Evolutionary conservation across 495 filamentous ascomycete species (phyloP).

Genomic region (Neurospora sp.): DNA sequence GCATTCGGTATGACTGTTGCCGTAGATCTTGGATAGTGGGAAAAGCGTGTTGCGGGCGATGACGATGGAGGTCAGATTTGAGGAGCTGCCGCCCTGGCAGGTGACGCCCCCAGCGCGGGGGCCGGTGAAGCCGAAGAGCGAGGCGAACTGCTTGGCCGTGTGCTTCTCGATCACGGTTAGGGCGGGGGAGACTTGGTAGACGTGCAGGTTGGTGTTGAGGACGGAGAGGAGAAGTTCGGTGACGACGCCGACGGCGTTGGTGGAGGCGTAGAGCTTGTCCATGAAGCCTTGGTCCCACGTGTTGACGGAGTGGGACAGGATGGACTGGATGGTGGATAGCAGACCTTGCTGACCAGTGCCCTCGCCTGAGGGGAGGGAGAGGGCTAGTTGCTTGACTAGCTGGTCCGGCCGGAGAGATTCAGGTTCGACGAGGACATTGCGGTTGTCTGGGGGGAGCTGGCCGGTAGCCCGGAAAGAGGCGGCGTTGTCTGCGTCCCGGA

Average conservation of each 20-base stretch:
- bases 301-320: conserved; percentile 79
- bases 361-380: conserved; percentile 51
- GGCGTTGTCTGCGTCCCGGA: conserved; percentile 63
- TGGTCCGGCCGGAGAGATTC: conserved; percentile 62
- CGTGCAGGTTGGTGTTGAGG: conserved; percentile 85
- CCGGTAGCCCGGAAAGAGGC: conserved; percentile 38
- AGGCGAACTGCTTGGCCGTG: conserved; percentile 57
- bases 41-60: conserved; percentile 82
- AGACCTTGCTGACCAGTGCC: conserved; percentile 65
- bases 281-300: conserved; percentile 95
- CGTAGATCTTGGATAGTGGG: conserved; percentile 61
- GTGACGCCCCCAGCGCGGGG: conserved; percentile 73
- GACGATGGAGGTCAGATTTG: conserved; percentile 79
- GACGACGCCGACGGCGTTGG: conserved; percentile 72
- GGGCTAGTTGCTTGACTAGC: conserved; percentile 50
- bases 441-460: conserved; percentile 38
- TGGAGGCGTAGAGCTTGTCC: conserved; percentile 82
- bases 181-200: conserved; percentile 84
- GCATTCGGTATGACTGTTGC: conserved; percentile 37
- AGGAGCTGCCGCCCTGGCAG: conserved; percentile 77
- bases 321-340: conserved; percentile 49
- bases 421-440: conserved; percentile 58
- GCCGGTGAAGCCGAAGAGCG: conserved; percentile 64
- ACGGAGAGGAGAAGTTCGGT: conserved; percentile 74
- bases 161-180: conserved; percentile 77